A percentile compares a stretch with the other conserved stretches of the same genome.
phyloP scores from a whole-genome alignment of 2,329 filamentous ascomycete genomes.

The Fusarium sp. region DNA sequence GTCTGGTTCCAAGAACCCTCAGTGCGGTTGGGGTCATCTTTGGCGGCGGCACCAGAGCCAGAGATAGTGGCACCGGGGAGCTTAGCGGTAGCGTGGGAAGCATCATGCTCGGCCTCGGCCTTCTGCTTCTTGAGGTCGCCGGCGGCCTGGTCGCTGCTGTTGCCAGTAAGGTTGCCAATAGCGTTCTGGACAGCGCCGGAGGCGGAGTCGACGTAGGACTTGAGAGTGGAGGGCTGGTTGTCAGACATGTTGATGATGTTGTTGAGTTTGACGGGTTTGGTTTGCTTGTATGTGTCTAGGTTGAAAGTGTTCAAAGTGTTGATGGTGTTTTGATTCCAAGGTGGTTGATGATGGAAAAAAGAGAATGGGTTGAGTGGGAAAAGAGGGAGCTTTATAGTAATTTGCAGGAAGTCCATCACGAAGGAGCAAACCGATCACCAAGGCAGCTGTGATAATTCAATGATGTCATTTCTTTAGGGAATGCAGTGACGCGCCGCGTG shows the following conservation, averaged over 20 bases:
- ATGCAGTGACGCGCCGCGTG: constrained; percentile 23
- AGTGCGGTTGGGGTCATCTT: constrained; percentile 78
- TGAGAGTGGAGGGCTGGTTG: constrained; percentile 74
- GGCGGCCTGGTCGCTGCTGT: constrained; percentile 71
- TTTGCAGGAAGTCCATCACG: constrained; percentile 19
- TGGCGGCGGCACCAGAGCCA: constrained; percentile 74
- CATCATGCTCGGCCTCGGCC: constrained; percentile 74
- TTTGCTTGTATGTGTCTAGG: constrained; percentile 2
- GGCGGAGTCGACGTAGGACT: constrained; percentile 80
- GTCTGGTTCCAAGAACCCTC: constrained; percentile 89
- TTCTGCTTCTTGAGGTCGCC: constrained; percentile 73
- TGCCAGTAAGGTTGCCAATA: constrained; percentile 79
- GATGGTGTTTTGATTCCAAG: constrained; percentile 12
- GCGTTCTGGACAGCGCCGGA: constrained; percentile 78
- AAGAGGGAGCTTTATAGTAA: constrained; percentile 33
- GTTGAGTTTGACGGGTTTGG: constrained; percentile 11
- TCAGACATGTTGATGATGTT: constrained; percentile 44
- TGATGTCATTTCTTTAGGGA: constrained; percentile 39
- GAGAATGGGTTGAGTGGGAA: constrained; percentile 36
- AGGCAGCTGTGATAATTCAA: constrained; percentile 2
- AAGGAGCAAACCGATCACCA: constrained; percentile 25
- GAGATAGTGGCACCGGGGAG: constrained; percentile 78
- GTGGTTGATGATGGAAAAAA: constrained; percentile 7
- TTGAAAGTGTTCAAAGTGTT: constrained; percentile 6
- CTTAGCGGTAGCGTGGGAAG: constrained; percentile 80